A percentile compares a stretch with the other conserved stretches of the same genome.
phyloP scores from a whole-genome alignment of 2,329 filamentous ascomycete species.

The Colletotrichum costaricense region DNA sequence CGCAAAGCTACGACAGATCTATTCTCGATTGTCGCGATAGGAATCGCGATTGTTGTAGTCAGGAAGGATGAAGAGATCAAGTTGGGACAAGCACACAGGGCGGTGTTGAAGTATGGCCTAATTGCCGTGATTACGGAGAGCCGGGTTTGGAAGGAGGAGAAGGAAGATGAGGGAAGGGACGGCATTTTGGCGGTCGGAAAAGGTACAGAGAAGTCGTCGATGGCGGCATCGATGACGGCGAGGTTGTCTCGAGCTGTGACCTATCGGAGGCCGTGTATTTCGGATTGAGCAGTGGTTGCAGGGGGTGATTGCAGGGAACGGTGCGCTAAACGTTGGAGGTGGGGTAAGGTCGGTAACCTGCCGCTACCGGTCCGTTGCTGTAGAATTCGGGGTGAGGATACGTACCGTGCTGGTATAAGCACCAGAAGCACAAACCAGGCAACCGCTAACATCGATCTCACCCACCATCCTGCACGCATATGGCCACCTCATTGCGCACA shows the following conservation, averaged over 20 bases:
- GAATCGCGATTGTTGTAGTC: background rate
- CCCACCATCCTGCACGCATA: background rate
- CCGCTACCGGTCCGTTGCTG: background rate
- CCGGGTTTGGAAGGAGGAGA: conserved; percentile 11
- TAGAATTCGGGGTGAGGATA: background rate
- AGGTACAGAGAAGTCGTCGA: conserved; percentile 14
- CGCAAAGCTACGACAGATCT: background rate
- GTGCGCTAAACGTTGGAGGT: conserved; percentile 14
- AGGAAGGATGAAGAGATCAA: background rate
- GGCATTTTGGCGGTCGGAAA: conserved; percentile 9
- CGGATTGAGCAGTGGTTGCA: conserved; percentile 19
- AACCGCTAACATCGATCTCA: background rate
- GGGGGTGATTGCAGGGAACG: conserved; percentile 1
- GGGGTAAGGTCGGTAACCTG: background rate
- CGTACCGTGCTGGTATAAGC: background rate
- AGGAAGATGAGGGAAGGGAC: background rate
- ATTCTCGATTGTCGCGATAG: background rate
- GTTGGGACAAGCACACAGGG: background rate
- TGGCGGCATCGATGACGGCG: conserved; percentile 33
- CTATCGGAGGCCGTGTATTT: conserved; percentile 31
- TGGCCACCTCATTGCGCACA: background rate
- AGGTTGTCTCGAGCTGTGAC: conserved; percentile 31
- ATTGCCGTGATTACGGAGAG: background rate
- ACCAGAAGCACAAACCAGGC: too few relatives aligned
- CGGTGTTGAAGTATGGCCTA: background rate